A percentile compares a stretch with the other conserved stretches of the same genome.
phyloP scores from a whole-genome alignment of 2,329 filamentous ascomycete genomes.

The Diaporthe citri region DNA sequence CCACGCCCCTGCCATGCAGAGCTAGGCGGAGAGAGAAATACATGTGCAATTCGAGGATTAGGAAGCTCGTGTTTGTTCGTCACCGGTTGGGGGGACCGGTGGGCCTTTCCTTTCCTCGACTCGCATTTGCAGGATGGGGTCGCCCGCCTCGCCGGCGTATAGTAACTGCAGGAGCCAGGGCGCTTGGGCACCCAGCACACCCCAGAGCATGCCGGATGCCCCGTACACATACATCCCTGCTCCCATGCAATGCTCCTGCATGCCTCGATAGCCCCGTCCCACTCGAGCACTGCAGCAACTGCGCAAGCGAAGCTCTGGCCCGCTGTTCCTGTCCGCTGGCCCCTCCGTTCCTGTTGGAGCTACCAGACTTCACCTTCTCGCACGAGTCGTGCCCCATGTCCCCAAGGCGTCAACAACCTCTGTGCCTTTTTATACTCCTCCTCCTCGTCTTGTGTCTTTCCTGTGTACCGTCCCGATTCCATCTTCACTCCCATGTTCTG shows the following conservation, averaged over 20 bases:
- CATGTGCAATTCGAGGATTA: background rate
- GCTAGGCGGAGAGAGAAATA: background rate
- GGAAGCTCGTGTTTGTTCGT: constrained; percentile 15
- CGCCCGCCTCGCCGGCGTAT: constrained; percentile 5
- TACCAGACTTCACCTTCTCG: constrained; percentile 12
- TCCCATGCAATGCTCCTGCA: constrained; percentile 29
- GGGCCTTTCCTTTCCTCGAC: constrained; percentile 15
- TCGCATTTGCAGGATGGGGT: constrained; percentile 5
- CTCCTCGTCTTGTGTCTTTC: background rate
- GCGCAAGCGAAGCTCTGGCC: constrained; percentile 29
- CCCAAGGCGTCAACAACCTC: constrained; percentile 12
- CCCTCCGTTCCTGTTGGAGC: constrained; percentile 7
- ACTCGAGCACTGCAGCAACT: constrained; percentile 2
- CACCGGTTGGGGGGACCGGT: constrained; percentile 1
- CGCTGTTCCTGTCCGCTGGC: constrained; percentile 33
- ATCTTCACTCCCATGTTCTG: background rate
- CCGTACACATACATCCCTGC: constrained; percentile 30
- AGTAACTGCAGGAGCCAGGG: constrained; percentile 13
- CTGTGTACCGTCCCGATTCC: background rate
- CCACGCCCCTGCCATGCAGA: constrained; percentile 5
- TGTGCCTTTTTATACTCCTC: constrained; percentile 6
- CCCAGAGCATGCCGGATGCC: background rate
- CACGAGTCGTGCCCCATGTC: constrained; percentile 23
- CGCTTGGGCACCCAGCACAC: constrained; percentile 22
- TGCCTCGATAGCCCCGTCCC: constrained; percentile 19